Evolutionary conservation across 768 basidiomycete species (phyloP).

Genomic region (Floccularia luteovirens): DNA sequence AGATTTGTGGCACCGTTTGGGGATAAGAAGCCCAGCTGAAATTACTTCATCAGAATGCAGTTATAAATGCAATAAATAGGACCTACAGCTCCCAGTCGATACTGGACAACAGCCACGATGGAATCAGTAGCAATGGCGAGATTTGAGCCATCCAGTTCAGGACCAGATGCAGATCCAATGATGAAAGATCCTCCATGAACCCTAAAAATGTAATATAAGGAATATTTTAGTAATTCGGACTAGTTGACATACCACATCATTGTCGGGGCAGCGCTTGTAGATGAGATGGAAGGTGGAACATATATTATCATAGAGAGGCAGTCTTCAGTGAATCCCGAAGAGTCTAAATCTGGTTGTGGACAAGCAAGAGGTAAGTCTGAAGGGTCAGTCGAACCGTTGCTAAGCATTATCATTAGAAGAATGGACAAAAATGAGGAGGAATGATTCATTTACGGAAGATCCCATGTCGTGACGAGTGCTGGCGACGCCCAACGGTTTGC

Average conservation of each 20-base stretch:
- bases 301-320: conserved; percentile 78
- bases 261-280: conserved; percentile 33
- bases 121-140: conserved; percentile 66
- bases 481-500: conserved; percentile 58
- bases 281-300: conserved; percentile 38
- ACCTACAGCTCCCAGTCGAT: conserved; percentile 71
- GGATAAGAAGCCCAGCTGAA: conserved; percentile 66
- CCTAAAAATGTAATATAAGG: conserved; percentile 30
- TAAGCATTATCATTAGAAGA: conserved; percentile 14
- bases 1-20: conserved; percentile 67
- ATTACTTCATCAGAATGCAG: conserved; percentile 3
- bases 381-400: conserved; percentile 42
- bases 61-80: background rate
- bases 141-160: conserved; percentile 72
- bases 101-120: conserved; percentile 78
- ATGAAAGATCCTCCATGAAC: conserved; percentile 84
- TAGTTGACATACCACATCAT: conserved; percentile 47
- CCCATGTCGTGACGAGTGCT: conserved; percentile 45
- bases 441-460: conserved; percentile 44
- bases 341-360: conserved; percentile 49
- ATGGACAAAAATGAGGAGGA: conserved; percentile 1
- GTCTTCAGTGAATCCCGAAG: conserved; percentile 59
- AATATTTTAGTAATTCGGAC: background rate
- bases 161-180: conserved; percentile 58
- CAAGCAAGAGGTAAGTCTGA: conserved; percentile 61